Evolutionary conservation across 2,329 filamentous ascomycete genomes (phyloP).

Genomic region (Botryotinia calthae): DNA sequence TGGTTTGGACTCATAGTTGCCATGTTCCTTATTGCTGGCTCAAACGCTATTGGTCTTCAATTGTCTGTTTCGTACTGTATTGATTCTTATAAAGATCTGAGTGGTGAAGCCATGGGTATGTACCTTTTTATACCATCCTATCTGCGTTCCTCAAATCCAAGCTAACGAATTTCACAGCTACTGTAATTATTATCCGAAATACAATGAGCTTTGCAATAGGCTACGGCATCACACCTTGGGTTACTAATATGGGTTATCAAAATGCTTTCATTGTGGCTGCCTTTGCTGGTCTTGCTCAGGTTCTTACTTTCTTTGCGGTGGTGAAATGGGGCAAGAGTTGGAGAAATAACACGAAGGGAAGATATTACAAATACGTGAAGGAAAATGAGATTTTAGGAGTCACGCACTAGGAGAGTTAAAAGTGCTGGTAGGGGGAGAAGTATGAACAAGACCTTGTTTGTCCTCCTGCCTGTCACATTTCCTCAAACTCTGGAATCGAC

Average conservation of each 20-base stretch:
- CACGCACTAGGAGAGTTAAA: constrained; percentile 7
- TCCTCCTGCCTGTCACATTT: neutral
- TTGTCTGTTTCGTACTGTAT: constrained; percentile 46
- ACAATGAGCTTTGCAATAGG: constrained; percentile 50
- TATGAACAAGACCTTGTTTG: neutral
- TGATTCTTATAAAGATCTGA: constrained; percentile 48
- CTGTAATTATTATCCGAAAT: constrained; percentile 49
- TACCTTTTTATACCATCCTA: neutral
- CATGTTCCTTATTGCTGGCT: constrained; percentile 47
- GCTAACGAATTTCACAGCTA: constrained; percentile 33
- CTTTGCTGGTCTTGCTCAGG: constrained; percentile 41
- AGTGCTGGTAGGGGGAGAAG: neutral
- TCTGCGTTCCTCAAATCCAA: neutral
- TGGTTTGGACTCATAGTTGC: constrained; percentile 47
- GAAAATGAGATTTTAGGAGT: constrained; percentile 26
- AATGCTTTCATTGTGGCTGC: constrained; percentile 47
- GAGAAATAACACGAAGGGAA: constrained; percentile 41
- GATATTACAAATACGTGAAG: constrained; percentile 43
- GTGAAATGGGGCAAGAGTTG: constrained; percentile 49
- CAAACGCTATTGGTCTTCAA: constrained; percentile 46
- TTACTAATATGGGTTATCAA: constrained; percentile 43
- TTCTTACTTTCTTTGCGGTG: constrained; percentile 45
- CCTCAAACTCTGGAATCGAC: neutral
- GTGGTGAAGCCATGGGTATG: constrained; percentile 46
- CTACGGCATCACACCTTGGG: constrained; percentile 51